Percentiles rank a stretch among this genome's conserved stretches.
Conservation (phyloP, 2,329 filamentous ascomycete genomes). For the Fusarium nisikadoi region DNA sequence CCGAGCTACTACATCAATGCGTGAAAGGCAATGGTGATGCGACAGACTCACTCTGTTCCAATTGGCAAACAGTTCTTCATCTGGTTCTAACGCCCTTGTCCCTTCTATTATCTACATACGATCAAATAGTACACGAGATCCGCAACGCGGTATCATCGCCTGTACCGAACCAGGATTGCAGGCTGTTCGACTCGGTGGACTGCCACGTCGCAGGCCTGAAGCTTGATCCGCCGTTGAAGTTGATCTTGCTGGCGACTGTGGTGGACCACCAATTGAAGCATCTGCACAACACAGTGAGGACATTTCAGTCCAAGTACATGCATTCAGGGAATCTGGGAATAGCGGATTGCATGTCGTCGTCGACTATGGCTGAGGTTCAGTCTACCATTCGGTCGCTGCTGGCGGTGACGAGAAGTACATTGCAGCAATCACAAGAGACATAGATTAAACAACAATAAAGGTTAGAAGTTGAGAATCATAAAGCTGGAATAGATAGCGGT, state of each 20-base stretch:
- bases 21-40: not conserved
- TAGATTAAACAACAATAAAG: not conserved
- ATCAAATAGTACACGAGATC: not conserved
- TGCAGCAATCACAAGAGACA: not conserved
- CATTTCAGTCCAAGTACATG: not conserved
- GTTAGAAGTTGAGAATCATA: not conserved
- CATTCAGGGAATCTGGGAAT: not conserved
- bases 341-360: not conserved
- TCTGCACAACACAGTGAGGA: not conserved
- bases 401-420: not conserved
- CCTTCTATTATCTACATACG: not conserved
- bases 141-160: not conserved
- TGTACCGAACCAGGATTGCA: not conserved
- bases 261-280: not conserved
- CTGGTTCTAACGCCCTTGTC: not conserved
- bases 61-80: constrained; percentile 1
- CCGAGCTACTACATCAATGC: not conserved
- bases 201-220: not conserved
- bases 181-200: not conserved
- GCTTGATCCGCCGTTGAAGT: not conserved
- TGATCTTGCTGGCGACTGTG: not conserved
- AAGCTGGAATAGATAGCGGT: not conserved
- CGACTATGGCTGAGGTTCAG: not conserved
- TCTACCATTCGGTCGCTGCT: not conserved
- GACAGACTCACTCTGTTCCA: not conserved